Percentiles rank a stretch among this genome's conserved stretches.
These are phyloP conservation scores for Phytophthora boehmeriae DNA, from an alignment of 352 stramenopile genomes.

Conservation along the genomic window DNA sequence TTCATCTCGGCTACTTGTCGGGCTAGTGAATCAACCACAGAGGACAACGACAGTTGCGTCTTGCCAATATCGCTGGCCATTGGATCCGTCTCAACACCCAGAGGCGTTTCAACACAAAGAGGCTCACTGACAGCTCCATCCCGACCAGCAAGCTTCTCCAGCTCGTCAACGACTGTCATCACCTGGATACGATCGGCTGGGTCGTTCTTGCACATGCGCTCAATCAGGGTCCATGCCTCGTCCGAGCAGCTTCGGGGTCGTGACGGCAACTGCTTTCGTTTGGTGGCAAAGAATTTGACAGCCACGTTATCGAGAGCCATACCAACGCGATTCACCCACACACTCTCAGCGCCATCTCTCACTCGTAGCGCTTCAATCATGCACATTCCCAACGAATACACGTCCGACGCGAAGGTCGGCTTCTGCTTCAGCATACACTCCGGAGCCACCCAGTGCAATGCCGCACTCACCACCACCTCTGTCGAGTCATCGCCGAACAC, in stretches of 20 bases:
- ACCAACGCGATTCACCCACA: not conserved
- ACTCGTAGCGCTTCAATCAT: constrained; percentile 3
- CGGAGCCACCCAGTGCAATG: constrained; percentile 1
- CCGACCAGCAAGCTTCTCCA: constrained; percentile 1
- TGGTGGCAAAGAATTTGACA: not conserved
- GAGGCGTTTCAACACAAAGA: not conserved
- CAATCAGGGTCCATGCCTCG: constrained; percentile 1
- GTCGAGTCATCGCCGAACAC: not conserved
- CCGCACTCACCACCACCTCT: not conserved
- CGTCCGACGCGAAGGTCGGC: constrained; percentile 1
- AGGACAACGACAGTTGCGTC: too few relatives aligned
- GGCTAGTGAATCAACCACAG: too few relatives aligned
- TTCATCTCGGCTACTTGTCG: too few relatives aligned
- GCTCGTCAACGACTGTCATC: constrained; percentile 6
- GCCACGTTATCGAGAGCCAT: not conserved
- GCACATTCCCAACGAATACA: constrained; percentile 18
- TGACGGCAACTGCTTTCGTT: not conserved
- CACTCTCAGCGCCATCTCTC: not conserved
- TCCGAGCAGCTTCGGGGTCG: not conserved
- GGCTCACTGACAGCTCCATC: not conserved
- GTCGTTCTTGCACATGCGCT: constrained; percentile 4
- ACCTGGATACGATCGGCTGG: not conserved
- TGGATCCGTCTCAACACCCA: not conserved
- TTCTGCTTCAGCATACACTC: not conserved
- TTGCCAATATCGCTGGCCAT: not conserved